Evolutionary conservation across 2,329 filamentous ascomycete genomes (phyloP).

Genomic region (Waltergamsia citrina): DNA sequence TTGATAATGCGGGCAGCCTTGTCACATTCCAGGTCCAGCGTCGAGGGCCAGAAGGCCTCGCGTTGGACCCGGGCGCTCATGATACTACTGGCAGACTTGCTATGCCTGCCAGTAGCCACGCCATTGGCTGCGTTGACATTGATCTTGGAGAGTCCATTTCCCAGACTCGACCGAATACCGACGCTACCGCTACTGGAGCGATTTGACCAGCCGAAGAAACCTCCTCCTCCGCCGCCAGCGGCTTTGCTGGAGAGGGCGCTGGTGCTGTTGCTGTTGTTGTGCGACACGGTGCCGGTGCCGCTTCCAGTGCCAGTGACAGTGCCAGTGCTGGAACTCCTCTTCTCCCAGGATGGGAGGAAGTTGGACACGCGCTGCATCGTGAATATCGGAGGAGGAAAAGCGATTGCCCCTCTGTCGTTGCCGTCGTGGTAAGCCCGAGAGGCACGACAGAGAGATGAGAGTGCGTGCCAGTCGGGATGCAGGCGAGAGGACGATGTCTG

Average conservation of each 20-base stretch:
- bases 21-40: slow-evolving; percentile 80
- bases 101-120: neutral
- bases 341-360: slow-evolving; percentile 35
- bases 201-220: slow-evolving; percentile 8
- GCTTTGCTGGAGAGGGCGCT: slow-evolving; percentile 17
- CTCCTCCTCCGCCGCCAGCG: slow-evolving; percentile 2
- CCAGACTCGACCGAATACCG: slow-evolving; percentile 7
- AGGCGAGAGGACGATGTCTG: slow-evolving; percentile 19
- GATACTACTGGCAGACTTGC: neutral
- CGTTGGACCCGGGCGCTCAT: slow-evolving; percentile 18
- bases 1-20: slow-evolving; percentile 84
- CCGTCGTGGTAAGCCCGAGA: slow-evolving; percentile 7
- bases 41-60: slow-evolving; percentile 79
- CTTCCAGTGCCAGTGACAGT: slow-evolving; percentile 13
- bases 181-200: slow-evolving; percentile 10
- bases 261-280: slow-evolving; percentile 12
- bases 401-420: slow-evolving; percentile 21
- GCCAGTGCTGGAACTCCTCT: slow-evolving; percentile 24
- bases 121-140: slow-evolving; percentile 22
- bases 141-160: slow-evolving; percentile 16
- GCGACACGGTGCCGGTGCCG: slow-evolving; percentile 19
- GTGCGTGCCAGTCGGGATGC: no score
- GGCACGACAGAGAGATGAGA: slow-evolving; percentile 2
- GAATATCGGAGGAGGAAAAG: slow-evolving; percentile 5
- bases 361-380: slow-evolving; percentile 33